A percentile compares a stretch with the other conserved stretches of the same genome.
Evolutionary conservation across 495 filamentous ascomycete species (phyloP).

Genomic region (Aspergillus biplanus): DNA sequence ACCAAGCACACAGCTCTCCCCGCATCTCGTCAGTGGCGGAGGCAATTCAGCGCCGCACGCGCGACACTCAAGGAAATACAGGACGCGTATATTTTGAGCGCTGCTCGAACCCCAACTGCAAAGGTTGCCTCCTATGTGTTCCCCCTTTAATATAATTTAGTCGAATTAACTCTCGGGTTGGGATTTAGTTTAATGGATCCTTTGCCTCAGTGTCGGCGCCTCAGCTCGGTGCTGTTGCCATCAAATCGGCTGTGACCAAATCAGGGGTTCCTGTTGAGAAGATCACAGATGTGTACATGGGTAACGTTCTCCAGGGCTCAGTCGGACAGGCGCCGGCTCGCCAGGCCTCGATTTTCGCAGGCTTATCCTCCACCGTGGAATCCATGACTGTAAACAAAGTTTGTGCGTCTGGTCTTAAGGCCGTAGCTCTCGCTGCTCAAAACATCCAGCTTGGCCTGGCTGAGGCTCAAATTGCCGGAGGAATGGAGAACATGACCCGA

Average conservation of each 20-base stretch:
- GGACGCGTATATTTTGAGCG: constrained; percentile 90
- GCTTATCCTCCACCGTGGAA: constrained; percentile 76
- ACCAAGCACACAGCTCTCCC: constrained; percentile 38
- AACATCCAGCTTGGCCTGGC: constrained; percentile 90
- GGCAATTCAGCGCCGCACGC: constrained; percentile 69
- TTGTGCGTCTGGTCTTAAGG: constrained; percentile 92
- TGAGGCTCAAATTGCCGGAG: constrained; percentile 87
- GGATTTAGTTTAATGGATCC: constrained; percentile 83
- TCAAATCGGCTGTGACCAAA: constrained; percentile 84
- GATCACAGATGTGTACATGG: constrained; percentile 93
- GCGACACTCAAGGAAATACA: constrained; percentile 68
- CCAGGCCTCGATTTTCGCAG: constrained; percentile 88
- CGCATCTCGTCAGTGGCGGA: constrained; percentile 53
- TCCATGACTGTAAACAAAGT: constrained; percentile 96
- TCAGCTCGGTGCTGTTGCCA: constrained; percentile 81
- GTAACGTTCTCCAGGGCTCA: constrained; percentile 86
- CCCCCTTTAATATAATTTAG: background rate
- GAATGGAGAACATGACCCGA: constrained; percentile 96
- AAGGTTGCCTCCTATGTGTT: constrained; percentile 57
- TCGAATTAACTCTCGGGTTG: background rate
- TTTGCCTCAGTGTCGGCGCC: constrained; percentile 82
- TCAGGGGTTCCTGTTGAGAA: constrained; percentile 75
- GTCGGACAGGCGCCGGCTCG: constrained; percentile 90
- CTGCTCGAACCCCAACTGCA: constrained; percentile 82
- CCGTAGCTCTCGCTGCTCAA: constrained; percentile 86